Evolutionary conservation across 352 stramenopile genomes (phyloP), one percentile per base, ranked within the genome.

Genomic region (Phytophthora boehmeriae): DNA sequence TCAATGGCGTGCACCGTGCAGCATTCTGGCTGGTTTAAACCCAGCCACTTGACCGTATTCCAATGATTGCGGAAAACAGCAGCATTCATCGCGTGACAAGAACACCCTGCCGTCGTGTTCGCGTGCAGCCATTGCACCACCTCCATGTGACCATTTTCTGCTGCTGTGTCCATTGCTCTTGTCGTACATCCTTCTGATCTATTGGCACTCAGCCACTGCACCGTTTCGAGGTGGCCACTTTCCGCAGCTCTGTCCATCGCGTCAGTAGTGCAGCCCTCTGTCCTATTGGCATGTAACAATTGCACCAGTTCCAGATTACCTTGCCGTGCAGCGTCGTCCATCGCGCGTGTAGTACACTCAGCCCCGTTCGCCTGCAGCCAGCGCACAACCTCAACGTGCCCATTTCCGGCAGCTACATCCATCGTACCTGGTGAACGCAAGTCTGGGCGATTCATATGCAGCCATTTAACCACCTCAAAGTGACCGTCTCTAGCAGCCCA

Each of bases 271-370:
- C 25, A n/a, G 25, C 6, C 25, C 6, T 30, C 6, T 30, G 3
- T 30, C 6, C 25, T 30, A 6, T 30, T 30, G 11, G n/a, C n/a
- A 27, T 59, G 46, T 8, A 64, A 53, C 32, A 39, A 58, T 38
- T 64, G 32, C 25, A 64, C 16, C 14, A 64, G 22, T 4, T 41
- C 27, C 20, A 58, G 11, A 45, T 23, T 46, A 30, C 56, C 47
- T 3, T 51, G n/a, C 38, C 32, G 41, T 11, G 56, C 56, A 46
- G 56, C 56, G 36, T 54, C 56, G 19, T 64, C 46, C 16, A 57
- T 42, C 6, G 35, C 35, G 4, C 19, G 5, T 16, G 54, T 42
- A 6, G 35, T 42, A 16, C 35, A 42, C 19, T 16, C 35, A 13
- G 13, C 16, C 35, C 35, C 35, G 3, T 63, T 55, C 9, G n/a